Evolutionary conservation across 805 yeast species (phyloP).

Genomic region (Brettanomyces bruxellensis): DNA sequence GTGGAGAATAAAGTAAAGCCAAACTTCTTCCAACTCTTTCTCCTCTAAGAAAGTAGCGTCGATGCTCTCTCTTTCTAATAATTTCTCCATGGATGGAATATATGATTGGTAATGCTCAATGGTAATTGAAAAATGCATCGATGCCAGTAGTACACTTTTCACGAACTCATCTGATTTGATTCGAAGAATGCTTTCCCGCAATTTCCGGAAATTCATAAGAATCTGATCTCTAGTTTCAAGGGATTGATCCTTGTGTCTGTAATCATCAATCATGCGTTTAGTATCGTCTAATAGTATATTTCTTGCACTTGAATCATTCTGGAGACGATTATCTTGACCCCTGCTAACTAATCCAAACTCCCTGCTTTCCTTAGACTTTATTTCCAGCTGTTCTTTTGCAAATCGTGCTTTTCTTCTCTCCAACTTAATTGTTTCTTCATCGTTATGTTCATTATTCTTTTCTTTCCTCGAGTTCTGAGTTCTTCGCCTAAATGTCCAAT

Average conservation of each 20-base stretch:
- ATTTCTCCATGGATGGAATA: constrained; percentile 39
- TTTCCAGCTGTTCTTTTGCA: constrained; percentile 13
- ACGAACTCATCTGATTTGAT: constrained; percentile 26
- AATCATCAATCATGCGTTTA: constrained; percentile 14
- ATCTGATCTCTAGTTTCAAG: constrained; percentile 18
- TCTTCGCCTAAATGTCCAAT: background rate
- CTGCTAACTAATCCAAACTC: constrained; percentile 51
- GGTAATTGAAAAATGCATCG: constrained; percentile 36
- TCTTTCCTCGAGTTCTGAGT: background rate
- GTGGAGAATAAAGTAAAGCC: constrained; percentile 36
- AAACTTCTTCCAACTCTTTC: constrained; percentile 31
- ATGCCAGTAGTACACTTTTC: constrained; percentile 37
- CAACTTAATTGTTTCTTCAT: background rate
- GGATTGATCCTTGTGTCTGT: background rate
- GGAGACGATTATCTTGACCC: constrained; percentile 46
- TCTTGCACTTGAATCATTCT: constrained; percentile 34
- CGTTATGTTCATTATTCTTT: background rate
- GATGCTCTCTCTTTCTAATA: constrained; percentile 23
- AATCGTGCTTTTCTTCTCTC: constrained; percentile 28
- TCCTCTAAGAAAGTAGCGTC: constrained; percentile 1
- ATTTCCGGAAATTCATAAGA: constrained; percentile 35
- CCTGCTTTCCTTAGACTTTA: constrained; percentile 10
- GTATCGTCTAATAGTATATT: constrained; percentile 30
- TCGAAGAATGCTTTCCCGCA: constrained; percentile 47
- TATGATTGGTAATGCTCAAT: constrained; percentile 45